phyloP scores from a whole-genome alignment of 352 stramenopile genomes.

The Pythium phragmitis region DNA sequence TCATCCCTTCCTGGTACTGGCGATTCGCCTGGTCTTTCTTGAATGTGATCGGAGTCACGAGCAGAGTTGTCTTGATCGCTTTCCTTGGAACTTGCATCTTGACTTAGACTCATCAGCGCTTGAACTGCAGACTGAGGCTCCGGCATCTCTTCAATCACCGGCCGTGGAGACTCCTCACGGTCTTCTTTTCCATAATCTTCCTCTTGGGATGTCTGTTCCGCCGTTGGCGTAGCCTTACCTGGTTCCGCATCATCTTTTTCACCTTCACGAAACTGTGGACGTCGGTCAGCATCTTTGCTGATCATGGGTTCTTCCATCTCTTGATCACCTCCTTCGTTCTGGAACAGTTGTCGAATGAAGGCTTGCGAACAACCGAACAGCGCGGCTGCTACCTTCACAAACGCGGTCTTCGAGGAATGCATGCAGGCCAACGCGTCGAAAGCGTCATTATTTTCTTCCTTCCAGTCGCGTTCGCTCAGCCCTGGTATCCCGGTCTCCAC shows the following conservation, averaged over 20 bases:
- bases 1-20: too few species aligned
- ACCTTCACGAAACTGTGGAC: background rate
- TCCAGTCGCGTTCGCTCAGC: background rate
- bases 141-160: too few species aligned
- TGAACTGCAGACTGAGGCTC: too few species aligned
- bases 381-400: background rate
- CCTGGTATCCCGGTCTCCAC: background rate
- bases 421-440: background rate
- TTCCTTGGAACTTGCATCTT: too few species aligned
- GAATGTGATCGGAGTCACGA: too few species aligned
- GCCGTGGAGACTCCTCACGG: too few species aligned
- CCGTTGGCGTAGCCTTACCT: too few species aligned
- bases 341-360: background rate
- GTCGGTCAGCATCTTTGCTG: conserved; percentile 1
- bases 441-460: background rate
- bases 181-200: background rate
- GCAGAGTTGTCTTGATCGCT: too few species aligned
- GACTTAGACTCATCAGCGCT: too few species aligned
- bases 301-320: too few species aligned
- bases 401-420: background rate
- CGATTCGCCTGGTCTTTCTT: too few species aligned
- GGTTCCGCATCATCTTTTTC: background rate
- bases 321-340: too few species aligned
- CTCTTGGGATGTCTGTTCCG: background rate
- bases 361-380: background rate